Conservation (phyloP, 2,329 filamentous ascomycete genomes). For the Epicoccum nigrum region DNA sequence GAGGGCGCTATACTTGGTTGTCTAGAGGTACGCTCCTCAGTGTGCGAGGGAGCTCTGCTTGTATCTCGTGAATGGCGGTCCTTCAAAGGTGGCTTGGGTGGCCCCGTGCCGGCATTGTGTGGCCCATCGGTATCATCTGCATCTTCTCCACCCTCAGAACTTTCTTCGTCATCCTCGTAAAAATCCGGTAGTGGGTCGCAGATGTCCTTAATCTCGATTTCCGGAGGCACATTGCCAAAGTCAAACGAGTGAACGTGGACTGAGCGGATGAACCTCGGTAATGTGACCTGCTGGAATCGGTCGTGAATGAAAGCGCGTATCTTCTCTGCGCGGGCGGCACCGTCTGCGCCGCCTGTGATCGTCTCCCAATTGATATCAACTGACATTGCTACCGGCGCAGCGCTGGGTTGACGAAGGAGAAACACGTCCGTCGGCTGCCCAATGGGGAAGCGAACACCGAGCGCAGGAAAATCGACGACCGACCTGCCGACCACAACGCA, state of each 20-base stretch:
- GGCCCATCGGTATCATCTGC: constrained; percentile 41
- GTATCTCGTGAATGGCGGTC: constrained; percentile 35
- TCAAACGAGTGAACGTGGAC: constrained; percentile 94
- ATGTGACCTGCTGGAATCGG: constrained; percentile 88
- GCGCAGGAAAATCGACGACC: constrained; percentile 22
- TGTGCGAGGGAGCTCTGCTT: constrained; percentile 25
- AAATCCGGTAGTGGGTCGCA: constrained; percentile 95
- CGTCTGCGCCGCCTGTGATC: constrained; percentile 87
- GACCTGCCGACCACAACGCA: constrained; percentile 25
- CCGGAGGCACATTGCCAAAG: constrained; percentile 82
- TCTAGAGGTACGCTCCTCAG: constrained; percentile 22
- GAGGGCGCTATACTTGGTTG: constrained; percentile 31
- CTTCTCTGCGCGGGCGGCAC: constrained; percentile 78
- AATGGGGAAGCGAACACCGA: constrained; percentile 31
- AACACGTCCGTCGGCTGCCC: constrained; percentile 22
- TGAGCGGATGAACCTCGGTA: constrained; percentile 95
- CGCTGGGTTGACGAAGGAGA: constrained; percentile 34
- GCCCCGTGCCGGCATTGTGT: constrained; percentile 30
- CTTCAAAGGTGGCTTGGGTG: constrained; percentile 43
- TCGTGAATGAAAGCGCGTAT: constrained; percentile 95
- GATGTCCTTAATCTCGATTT: constrained; percentile 93
- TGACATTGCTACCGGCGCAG: constrained; percentile 69
- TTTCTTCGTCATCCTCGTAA: constrained; percentile 81
- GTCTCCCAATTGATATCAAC: constrained; percentile 97
- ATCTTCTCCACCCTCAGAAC: constrained; percentile 61